phyloP scores from a whole-genome alignment of 805 yeast genomes.

The Ogataea neopini region DNA sequence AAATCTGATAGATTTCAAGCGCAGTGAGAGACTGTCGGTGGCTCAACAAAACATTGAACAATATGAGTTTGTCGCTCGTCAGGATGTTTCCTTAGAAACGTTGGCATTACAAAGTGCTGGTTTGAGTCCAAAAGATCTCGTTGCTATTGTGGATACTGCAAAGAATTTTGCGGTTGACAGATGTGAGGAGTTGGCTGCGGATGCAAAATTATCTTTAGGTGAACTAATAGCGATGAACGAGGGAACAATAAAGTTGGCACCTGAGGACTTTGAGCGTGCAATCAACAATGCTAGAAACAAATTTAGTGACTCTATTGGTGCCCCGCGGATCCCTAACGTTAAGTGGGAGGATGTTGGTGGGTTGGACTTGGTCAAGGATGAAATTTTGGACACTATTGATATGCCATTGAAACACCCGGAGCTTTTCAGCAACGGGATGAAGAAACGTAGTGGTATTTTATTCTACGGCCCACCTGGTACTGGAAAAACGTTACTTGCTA shows the following conservation, averaged over 20 bases:
- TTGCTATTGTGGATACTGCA: constrained; percentile 68
- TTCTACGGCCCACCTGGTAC: constrained; percentile 99
- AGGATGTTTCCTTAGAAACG: constrained; percentile 54
- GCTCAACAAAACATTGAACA: constrained; percentile 4
- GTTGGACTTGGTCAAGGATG: constrained; percentile 83
- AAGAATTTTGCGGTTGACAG: constrained; percentile 57
- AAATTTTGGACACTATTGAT: constrained; percentile 92
- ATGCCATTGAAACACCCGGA: constrained; percentile 95
- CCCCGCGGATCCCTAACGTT: constrained; percentile 93
- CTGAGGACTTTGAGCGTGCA: constrained; percentile 66
- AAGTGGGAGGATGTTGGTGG: constrained; percentile 99
- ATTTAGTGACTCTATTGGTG: constrained; percentile 93
- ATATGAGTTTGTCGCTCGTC: constrained; percentile 34
- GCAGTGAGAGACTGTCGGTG: not conserved
- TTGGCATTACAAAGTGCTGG: constrained; percentile 92
- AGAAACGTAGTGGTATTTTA: constrained; percentile 89
- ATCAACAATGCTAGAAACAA: constrained; percentile 81
- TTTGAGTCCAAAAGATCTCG: constrained; percentile 78
- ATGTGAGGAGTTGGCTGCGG: constrained; percentile 37
- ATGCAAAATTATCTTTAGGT: constrained; percentile 24
- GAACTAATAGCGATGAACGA: constrained; percentile 50
- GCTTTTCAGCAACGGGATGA: constrained; percentile 81
- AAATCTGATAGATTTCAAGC: constrained; percentile 39
- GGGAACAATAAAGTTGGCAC: constrained; percentile 53
- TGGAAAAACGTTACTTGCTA: constrained; percentile 93